Conservation (phyloP, 345 rosid species). For the Cardamine chenopodiifolia region DNA sequence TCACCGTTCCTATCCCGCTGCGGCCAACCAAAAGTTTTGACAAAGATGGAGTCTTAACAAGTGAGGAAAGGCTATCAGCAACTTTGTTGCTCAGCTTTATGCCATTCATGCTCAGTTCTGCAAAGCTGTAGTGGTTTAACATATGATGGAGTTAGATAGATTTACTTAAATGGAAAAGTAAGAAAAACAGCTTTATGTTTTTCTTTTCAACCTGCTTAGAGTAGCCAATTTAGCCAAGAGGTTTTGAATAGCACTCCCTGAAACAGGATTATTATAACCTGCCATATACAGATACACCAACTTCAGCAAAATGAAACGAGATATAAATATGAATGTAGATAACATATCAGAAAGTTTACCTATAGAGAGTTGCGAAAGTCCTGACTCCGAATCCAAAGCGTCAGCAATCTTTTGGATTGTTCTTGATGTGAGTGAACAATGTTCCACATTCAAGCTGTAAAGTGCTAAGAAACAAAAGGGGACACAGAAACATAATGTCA, state of each 20-base stretch:
- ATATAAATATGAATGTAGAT: constrained; percentile 4
- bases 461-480: constrained; percentile 58
- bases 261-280: constrained; percentile 73
- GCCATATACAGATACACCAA: constrained; percentile 31
- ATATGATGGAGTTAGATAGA: constrained; percentile 18
- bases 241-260: constrained; percentile 62
- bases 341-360: constrained; percentile 50
- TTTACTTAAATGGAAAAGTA: neutral
- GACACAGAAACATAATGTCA: neutral
- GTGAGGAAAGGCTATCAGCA: constrained; percentile 65
- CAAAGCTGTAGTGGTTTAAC: constrained; percentile 55
- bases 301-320: constrained; percentile 18
- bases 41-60: constrained; percentile 62
- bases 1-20: constrained; percentile 80
- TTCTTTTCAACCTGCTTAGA: constrained; percentile 58
- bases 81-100: constrained; percentile 72
- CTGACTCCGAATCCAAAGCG: constrained; percentile 60
- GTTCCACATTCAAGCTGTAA: constrained; percentile 76
- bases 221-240: constrained; percentile 65
- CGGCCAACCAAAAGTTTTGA: constrained; percentile 75
- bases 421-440: constrained; percentile 83
- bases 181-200: constrained; percentile 5
- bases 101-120: constrained; percentile 80
- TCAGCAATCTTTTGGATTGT: constrained; percentile 76
- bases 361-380: constrained; percentile 71